These are phyloP conservation scores for Tolypocladium capitatum DNA, from an alignment of 2,329 filamentous ascomycete genomes.

Conservation along the genomic window DNA sequence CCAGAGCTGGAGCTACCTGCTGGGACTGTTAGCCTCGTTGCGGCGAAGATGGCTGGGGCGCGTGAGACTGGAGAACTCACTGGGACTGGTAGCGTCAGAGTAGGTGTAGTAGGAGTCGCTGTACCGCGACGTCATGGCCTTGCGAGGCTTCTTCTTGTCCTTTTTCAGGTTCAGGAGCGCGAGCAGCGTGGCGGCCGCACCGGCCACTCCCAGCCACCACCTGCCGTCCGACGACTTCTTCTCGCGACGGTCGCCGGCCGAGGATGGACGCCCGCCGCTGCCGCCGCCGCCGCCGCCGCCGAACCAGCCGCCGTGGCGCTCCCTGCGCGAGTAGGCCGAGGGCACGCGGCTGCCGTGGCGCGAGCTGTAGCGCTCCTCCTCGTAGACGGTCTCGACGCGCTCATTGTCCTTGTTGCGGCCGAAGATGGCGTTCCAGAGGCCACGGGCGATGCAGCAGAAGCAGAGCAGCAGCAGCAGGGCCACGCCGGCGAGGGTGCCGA, in stretches of 20 bases:
- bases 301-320: slow-evolving; percentile 44
- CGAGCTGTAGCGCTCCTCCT: slow-evolving; percentile 46
- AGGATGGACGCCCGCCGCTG: slow-evolving; percentile 26
- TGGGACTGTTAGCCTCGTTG: slow-evolving; percentile 7
- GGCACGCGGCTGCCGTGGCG: slow-evolving; percentile 28
- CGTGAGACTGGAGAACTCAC: slow-evolving; percentile 25
- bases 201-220: slow-evolving; percentile 40
- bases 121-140: slow-evolving; percentile 27
- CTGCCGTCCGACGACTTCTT: slow-evolving; percentile 36
- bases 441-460: slow-evolving; percentile 58
- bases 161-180: slow-evolving; percentile 41
- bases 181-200: slow-evolving; percentile 35
- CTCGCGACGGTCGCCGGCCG: slow-evolving; percentile 26
- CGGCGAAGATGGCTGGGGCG: not conserved
- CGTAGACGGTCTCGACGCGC: slow-evolving; percentile 36
- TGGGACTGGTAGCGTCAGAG: slow-evolving; percentile 31
- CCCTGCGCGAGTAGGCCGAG: slow-evolving; percentile 32
- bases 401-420: slow-evolving; percentile 43
- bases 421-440: slow-evolving; percentile 50
- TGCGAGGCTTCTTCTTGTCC: slow-evolving; percentile 32
- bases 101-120: slow-evolving; percentile 43
- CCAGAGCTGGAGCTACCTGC: slow-evolving; percentile 34
- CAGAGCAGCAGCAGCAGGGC: slow-evolving; percentile 55
- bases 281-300: slow-evolving; percentile 36
- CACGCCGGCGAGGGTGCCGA: slow-evolving; percentile 56